phyloP scores from a whole-genome alignment of 306 rosid species.

The Trifolium subterraneum region DNA sequence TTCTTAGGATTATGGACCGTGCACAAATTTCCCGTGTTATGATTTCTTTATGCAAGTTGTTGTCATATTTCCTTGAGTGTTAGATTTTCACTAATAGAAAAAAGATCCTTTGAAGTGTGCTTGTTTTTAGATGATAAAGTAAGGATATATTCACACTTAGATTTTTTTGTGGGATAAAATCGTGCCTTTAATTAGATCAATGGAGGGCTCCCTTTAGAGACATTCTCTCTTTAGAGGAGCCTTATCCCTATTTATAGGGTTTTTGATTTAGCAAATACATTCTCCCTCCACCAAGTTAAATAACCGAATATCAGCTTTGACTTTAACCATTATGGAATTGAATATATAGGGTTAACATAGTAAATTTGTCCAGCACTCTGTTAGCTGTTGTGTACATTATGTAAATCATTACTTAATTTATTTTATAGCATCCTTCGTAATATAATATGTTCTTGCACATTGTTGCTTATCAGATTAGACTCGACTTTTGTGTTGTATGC shows the following conservation, averaged over 20 bases:
- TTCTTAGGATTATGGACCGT: slow-evolving; percentile 27
- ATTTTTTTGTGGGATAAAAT: background rate
- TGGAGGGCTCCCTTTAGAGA: background rate
- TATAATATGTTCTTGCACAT: too few relatives aligned
- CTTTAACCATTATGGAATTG: background rate
- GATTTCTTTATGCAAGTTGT: slow-evolving; percentile 16
- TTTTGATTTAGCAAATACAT: background rate
- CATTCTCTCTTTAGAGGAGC: slow-evolving; percentile 5
- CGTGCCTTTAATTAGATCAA: background rate
- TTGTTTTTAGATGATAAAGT: background rate
- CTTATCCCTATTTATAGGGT: background rate
- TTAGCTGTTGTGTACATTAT: background rate
- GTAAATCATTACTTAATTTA: background rate
- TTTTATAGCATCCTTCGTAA: background rate
- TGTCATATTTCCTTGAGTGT: slow-evolving; percentile 17
- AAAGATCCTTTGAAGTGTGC: background rate
- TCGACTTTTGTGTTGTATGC: too few relatives aligned
- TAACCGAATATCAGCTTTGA: background rate
- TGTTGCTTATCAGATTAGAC: too few relatives aligned
- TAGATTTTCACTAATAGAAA: background rate
- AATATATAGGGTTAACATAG: background rate
- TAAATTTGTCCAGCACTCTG: background rate
- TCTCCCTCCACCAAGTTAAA: background rate
- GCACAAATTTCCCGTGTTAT: slow-evolving; percentile 16
- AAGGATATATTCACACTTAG: background rate